Conservation (phyloP, 495 filamentous ascomycete genomes). For the Recurvomyces mirabilis region DNA sequence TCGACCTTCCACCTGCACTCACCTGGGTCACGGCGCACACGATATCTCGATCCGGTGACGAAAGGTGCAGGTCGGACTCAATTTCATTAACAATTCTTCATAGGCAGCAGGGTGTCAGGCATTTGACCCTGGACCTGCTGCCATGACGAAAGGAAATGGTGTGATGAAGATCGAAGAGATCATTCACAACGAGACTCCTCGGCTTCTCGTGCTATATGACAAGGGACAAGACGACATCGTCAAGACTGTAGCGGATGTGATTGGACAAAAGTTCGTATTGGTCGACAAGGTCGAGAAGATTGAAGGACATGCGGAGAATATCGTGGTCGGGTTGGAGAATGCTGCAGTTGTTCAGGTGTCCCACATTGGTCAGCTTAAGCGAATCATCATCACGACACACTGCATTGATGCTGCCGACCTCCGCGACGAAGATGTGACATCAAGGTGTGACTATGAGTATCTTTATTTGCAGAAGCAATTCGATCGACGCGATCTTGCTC, state of each 20-base stretch:
- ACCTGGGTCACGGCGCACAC: slow-evolving; percentile 18
- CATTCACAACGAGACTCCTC: slow-evolving; percentile 20
- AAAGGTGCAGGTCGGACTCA: neutral
- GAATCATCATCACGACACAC: slow-evolving; percentile 54
- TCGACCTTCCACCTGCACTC: slow-evolving; percentile 14
- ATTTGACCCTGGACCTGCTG: neutral
- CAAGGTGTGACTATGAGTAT: slow-evolving; percentile 68
- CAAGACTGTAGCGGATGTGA: slow-evolving; percentile 27
- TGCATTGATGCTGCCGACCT: slow-evolving; percentile 59
- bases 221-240: slow-evolving; percentile 29
- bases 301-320: slow-evolving; percentile 16
- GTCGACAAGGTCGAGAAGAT: slow-evolving; percentile 19
- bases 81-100: neutral
- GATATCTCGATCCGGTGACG: slow-evolving; percentile 20
- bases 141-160: slow-evolving; percentile 19
- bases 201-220: slow-evolving; percentile 28
- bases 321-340: slow-evolving; percentile 24
- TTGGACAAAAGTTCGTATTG: slow-evolving; percentile 27
- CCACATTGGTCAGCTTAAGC: slow-evolving; percentile 16
- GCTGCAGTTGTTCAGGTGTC: slow-evolving; percentile 7
- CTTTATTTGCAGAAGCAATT: slow-evolving; percentile 61
- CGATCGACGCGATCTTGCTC: slow-evolving; percentile 61
- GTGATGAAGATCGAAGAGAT: slow-evolving; percentile 27
- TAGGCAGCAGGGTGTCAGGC: neutral
- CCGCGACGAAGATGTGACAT: slow-evolving; percentile 50